Conservation (phyloP, 306 rosid species). For the Quercus variabilis region DNA sequence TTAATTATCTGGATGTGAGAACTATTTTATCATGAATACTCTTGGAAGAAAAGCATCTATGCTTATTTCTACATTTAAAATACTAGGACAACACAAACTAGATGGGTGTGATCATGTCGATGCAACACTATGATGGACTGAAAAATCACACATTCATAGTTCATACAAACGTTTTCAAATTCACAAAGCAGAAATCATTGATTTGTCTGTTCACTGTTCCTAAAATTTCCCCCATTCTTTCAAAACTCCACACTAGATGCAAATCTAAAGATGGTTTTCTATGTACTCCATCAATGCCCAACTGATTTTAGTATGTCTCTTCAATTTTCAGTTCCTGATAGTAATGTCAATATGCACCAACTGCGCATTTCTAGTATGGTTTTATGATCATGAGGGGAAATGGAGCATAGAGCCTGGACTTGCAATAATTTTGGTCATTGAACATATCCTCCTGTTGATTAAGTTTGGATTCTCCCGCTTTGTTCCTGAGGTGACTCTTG, state of each 20-base stretch:
- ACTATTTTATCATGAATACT: neutral
- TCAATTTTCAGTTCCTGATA: constrained; percentile 63
- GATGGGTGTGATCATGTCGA: neutral
- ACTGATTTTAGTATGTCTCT: constrained; percentile 19
- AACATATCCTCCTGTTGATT: constrained; percentile 74
- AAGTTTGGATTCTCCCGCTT: constrained; percentile 91
- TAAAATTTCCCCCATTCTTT: neutral
- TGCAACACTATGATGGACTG: neutral
- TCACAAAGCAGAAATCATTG: neutral
- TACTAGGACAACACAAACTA: neutral
- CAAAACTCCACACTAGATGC: neutral
- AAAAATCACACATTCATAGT: neutral
- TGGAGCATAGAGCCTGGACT: constrained; percentile 99
- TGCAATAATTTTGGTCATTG: constrained; percentile 87
- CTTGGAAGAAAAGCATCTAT: neutral
- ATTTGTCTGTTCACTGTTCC: neutral
- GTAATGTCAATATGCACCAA: constrained; percentile 92
- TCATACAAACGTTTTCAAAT: neutral
- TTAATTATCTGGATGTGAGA: neutral
- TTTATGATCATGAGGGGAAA: constrained; percentile 85
- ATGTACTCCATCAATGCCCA: neutral
- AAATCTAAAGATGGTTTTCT: neutral
- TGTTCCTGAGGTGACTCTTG: constrained; percentile 67
- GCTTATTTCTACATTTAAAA: neutral
- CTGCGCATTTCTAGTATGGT: constrained; percentile 89